These are phyloP conservation scores for Bacterosira constricta DNA, from an alignment of 108 stramenopile genomes.

Conservation along the genomic window DNA sequence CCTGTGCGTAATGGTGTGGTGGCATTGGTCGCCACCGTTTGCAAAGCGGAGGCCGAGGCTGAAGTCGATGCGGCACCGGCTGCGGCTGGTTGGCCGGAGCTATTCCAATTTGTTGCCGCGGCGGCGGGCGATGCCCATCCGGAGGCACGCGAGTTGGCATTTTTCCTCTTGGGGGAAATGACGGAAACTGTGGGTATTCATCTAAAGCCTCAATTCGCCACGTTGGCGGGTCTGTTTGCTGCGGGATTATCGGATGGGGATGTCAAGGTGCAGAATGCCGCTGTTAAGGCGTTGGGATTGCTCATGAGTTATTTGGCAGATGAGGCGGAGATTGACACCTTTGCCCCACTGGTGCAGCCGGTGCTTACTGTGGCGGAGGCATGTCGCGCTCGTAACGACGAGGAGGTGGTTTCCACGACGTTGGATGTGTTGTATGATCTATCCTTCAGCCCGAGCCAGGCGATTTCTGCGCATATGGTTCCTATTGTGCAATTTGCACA, in stretches of 20 bases:
- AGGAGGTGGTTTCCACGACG: constrained; percentile 77
- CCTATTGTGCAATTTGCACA: constrained; percentile 73
- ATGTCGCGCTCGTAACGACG: constrained; percentile 67
- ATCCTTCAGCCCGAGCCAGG: constrained; percentile 65
- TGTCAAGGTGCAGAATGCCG: constrained; percentile 80
- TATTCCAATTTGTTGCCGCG: constrained; percentile 81
- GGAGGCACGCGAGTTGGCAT: constrained; percentile 92
- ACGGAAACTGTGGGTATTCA: constrained; percentile 90
- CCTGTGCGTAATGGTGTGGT: constrained; percentile 83
- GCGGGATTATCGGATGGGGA: constrained; percentile 67
- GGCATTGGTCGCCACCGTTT: constrained; percentile 77
- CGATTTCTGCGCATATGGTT: constrained; percentile 60
- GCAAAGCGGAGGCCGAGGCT: constrained; percentile 55
- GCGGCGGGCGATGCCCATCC: constrained; percentile 57
- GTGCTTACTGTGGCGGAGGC: constrained; percentile 82
- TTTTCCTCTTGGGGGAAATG: constrained; percentile 91
- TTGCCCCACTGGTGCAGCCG: constrained; percentile 74
- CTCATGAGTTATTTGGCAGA: constrained; percentile 78
- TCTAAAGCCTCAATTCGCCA: constrained; percentile 76
- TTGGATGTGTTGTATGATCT: constrained; percentile 92
- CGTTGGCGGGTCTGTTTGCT: constrained; percentile 78
- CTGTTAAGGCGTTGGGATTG: constrained; percentile 83
- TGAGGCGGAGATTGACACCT: constrained; percentile 71
- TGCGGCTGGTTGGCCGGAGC: constrained; percentile 76
- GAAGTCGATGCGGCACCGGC: constrained; percentile 47